Evolutionary conservation across 2,329 filamentous ascomycete species (phyloP).

Genomic region (Botrytis porri): DNA sequence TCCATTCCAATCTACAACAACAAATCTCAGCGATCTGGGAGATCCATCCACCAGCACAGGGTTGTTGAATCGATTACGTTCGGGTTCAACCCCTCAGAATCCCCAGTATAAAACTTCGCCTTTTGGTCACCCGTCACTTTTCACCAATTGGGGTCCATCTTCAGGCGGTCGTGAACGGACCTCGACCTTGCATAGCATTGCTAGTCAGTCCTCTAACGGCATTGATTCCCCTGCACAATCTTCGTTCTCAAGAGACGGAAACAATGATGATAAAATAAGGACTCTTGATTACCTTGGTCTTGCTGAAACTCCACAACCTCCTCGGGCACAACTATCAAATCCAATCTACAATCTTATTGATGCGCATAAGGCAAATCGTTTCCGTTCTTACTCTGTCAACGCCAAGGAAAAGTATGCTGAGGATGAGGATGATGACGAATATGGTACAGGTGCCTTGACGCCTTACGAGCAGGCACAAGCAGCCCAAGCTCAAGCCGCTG

Average conservation of each 20-base stretch:
- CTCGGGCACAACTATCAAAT: slow-evolving; percentile 68
- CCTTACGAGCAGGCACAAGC: slow-evolving; percentile 47
- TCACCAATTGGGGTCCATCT: slow-evolving; percentile 71
- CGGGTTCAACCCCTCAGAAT: slow-evolving; percentile 91
- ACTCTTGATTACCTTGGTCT: slow-evolving; percentile 95
- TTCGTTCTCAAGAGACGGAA: slow-evolving; percentile 79
- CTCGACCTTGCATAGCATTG: slow-evolving; percentile 76
- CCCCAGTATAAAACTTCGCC: slow-evolving; percentile 66
- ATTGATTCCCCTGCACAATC: slow-evolving; percentile 85
- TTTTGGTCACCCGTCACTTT: slow-evolving; percentile 79
- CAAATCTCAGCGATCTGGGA: slow-evolving; percentile 48
- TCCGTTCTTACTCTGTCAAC: slow-evolving; percentile 97
- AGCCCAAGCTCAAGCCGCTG: slow-evolving; percentile 47
- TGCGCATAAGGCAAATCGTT: slow-evolving; percentile 68
- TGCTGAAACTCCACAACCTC: slow-evolving; percentile 85
- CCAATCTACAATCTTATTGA: slow-evolving; percentile 65
- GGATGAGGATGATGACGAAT: slow-evolving; percentile 77
- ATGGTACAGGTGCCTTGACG: slow-evolving; percentile 45
- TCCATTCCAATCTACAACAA: slow-evolving; percentile 72
- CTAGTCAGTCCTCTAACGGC: slow-evolving; percentile 87
- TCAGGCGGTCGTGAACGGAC: slow-evolving; percentile 75
- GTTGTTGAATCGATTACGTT: slow-evolving; percentile 78
- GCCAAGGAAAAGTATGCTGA: slow-evolving; percentile 97
- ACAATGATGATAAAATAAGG: slow-evolving; percentile 82
- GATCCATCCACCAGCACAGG: slow-evolving; percentile 61